phyloP scores from a whole-genome alignment of 805 yeast genomes.

The Spathaspora passalidarum region DNA sequence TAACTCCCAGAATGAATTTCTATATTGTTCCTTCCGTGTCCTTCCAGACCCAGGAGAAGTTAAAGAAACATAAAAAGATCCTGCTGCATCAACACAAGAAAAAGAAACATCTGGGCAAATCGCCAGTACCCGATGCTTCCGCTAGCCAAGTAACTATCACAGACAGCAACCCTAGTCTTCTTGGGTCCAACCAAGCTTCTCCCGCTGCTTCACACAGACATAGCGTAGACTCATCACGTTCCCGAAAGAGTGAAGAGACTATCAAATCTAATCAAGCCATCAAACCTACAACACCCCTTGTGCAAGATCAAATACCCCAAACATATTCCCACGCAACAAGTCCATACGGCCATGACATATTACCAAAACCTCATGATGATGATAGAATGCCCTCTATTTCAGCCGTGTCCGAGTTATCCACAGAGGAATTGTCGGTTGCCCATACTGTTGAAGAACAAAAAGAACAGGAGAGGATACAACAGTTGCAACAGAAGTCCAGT shows the following conservation, averaged over 20 bases:
- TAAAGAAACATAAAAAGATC: constrained; percentile 16
- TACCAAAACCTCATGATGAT: neutral
- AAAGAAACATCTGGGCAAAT: neutral
- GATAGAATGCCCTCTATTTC: neutral
- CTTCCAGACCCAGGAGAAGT: constrained; percentile 40
- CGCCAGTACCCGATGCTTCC: neutral
- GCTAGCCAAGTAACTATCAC: neutral
- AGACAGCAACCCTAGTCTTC: neutral
- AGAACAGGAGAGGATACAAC: neutral
- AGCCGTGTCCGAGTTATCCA: neutral
- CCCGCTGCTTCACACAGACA: neutral
- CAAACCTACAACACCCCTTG: neutral
- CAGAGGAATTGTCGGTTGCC: neutral
- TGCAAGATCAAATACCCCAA: neutral
- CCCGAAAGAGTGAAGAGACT: neutral
- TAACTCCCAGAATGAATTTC: constrained; percentile 26
- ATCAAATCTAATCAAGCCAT: neutral
- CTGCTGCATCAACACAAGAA: neutral
- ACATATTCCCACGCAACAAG: neutral
- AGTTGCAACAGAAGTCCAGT: neutral
- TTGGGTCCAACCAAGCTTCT: neutral
- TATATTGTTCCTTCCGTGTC: constrained; percentile 38
- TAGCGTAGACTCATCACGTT: neutral
- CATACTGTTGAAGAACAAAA: neutral
- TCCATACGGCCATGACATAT: neutral